Evolutionary conservation across 169 alveolate species (phyloP).

Genomic region (Babesia microti): DNA sequence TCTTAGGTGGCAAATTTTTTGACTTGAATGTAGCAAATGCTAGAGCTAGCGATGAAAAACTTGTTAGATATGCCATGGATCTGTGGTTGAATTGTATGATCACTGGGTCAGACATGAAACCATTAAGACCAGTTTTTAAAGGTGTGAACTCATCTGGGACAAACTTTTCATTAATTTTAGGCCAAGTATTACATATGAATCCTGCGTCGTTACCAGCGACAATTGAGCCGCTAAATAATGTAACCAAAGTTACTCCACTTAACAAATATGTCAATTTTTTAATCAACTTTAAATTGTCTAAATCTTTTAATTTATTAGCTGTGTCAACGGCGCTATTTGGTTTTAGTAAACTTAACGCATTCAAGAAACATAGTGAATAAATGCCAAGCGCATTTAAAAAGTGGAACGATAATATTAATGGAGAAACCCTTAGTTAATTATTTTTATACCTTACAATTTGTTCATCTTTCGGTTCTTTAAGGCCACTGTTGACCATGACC

Average conservation of each 20-base stretch:
- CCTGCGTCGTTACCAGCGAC: slow-evolving; percentile 81
- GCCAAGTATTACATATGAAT: slow-evolving; percentile 75
- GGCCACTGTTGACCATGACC: slow-evolving; percentile 69
- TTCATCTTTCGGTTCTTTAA: slow-evolving; percentile 54
- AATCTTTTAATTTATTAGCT: too few relatives aligned
- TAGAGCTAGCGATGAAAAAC: slow-evolving; percentile 21
- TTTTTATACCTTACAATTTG: slow-evolving; percentile 6
- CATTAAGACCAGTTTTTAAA: slow-evolving; percentile 24
- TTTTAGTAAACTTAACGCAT: slow-evolving; percentile 33
- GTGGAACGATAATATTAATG: slow-evolving; percentile 54
- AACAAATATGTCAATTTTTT: slow-evolving; percentile 6
- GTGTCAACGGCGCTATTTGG: neutral
- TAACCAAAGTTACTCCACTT: slow-evolving; percentile 21
- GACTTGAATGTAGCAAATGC: slow-evolving; percentile 15
- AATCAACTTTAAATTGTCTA: slow-evolving; percentile 7
- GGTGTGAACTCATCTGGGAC: slow-evolving; percentile 54
- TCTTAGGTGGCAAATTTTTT: slow-evolving; percentile 29
- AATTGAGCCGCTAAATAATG: slow-evolving; percentile 59
- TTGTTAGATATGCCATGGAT: slow-evolving; percentile 58
- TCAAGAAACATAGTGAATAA: slow-evolving; percentile 51
- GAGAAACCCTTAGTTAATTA: slow-evolving; percentile 49
- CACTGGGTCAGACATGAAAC: slow-evolving; percentile 63
- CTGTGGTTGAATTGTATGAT: slow-evolving; percentile 74
- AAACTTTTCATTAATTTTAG: slow-evolving; percentile 63
- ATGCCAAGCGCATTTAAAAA: slow-evolving; percentile 54